These are phyloP conservation scores for Rhytidiadelphus loreus DNA, from an alignment of 225 moss, liverwort and hornwort species.

Conservation along the genomic window DNA sequence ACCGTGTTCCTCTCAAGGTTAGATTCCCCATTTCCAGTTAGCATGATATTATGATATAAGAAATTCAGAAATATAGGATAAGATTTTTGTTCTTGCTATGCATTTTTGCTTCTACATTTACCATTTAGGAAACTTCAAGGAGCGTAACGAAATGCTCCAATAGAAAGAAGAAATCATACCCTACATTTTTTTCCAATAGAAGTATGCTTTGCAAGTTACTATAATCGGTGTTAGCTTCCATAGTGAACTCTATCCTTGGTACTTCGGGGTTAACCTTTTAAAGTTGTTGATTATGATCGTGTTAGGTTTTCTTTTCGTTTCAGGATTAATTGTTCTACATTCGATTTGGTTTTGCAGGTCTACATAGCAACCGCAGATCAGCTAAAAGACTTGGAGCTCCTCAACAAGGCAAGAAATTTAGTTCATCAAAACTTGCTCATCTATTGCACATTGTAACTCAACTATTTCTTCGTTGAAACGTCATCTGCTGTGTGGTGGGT, in stretches of 20 bases:
- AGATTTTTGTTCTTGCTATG: not conserved
- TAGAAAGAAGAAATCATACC: not conserved
- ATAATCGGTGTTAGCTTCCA: not conserved
- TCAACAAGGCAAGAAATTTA: conserved; percentile 49
- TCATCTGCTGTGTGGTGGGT: not conserved
- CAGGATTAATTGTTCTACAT: not conserved
- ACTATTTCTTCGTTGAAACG: not conserved
- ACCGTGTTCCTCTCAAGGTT: not conserved
- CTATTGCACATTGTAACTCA: not conserved
- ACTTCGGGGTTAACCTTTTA: not conserved
- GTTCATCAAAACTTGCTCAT: not conserved
- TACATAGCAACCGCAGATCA: conserved; percentile 60
- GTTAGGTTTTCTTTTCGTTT: not conserved
- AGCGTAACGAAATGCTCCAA: not conserved
- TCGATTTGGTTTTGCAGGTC: conserved; percentile 14
- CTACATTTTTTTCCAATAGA: not conserved
- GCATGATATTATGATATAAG: not conserved
- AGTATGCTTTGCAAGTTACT: not conserved
- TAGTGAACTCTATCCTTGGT: not conserved
- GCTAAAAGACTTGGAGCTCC: conserved; percentile 57
- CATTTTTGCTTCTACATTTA: not conserved
- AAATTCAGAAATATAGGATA: not conserved
- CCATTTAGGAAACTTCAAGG: not conserved
- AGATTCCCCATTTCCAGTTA: not conserved
- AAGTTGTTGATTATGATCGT: not conserved